Conservation (phyloP, 345 rosid genomes). For the Anastatica hierochuntica region DNA sequence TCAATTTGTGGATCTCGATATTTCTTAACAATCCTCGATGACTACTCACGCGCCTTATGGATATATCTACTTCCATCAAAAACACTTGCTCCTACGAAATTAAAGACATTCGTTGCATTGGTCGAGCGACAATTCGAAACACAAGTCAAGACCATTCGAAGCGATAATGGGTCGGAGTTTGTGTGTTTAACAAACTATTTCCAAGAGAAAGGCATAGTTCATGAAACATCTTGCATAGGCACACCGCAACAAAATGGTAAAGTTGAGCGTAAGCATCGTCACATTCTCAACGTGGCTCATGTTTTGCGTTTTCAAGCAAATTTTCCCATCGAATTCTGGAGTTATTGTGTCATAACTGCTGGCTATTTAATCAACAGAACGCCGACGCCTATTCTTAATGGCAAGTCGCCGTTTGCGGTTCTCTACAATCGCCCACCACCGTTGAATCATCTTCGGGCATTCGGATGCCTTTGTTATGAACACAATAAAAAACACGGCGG, state of each 20-base stretch:
- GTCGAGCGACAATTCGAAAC: too few species aligned
- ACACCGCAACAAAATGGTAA: neutral
- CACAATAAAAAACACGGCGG: neutral
- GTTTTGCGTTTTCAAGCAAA: neutral
- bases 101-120: too few species aligned
- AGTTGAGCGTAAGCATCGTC: neutral
- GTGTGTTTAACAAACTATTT: too few species aligned
- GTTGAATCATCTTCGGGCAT: neutral
- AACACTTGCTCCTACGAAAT: too few species aligned
- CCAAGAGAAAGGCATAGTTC: neutral
- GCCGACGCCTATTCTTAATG: too few species aligned
- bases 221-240: neutral
- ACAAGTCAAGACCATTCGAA: too few species aligned
- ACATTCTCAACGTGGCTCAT: neutral
- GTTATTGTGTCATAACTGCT: neutral
- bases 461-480: neutral
- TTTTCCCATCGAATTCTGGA: neutral
- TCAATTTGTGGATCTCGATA: too few species aligned
- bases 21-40: too few species aligned
- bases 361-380: too few species aligned
- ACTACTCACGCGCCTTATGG: too few species aligned
- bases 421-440: neutral
- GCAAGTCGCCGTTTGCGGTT: neutral
- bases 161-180: too few species aligned
- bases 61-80: too few species aligned